phyloP scores from a whole-genome alignment of 257 asterid genomes.

The Gynochthodes officinalis region DNA sequence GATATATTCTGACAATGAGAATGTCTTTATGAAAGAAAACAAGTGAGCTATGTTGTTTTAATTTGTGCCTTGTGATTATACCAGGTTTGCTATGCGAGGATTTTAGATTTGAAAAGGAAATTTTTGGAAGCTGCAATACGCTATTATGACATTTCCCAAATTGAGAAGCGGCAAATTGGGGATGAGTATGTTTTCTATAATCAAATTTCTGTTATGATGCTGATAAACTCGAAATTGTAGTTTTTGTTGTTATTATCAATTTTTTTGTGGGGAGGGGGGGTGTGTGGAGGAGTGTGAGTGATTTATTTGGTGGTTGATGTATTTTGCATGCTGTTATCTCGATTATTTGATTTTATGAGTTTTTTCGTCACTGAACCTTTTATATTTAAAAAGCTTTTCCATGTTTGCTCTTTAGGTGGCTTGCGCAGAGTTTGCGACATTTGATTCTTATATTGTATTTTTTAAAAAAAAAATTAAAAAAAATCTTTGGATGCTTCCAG shows the following conservation, averaged over 20 bases:
- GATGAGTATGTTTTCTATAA: conserved; percentile 67
- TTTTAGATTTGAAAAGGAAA: conserved; percentile 92
- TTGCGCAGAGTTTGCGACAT: neutral
- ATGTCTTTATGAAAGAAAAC: conserved; percentile 2
- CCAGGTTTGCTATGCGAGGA: conserved; percentile 98
- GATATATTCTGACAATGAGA: conserved; percentile 5
- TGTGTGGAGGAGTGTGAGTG: no score
- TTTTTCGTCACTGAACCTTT: no score
- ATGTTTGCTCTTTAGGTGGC: neutral
- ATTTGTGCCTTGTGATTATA: conserved; percentile 11
- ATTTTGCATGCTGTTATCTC: no score
- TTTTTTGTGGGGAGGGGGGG: no score
- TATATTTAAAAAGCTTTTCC: no score
- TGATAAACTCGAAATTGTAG: neutral
- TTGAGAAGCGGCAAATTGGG: conserved; percentile 92
- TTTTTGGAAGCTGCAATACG: conserved; percentile 99
- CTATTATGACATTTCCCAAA: conserved; percentile 93
- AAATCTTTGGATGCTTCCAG: neutral
- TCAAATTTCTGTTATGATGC: neutral
- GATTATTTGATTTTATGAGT: no score
- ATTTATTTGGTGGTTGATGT: no score
- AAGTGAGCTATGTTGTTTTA: conserved; percentile 1
- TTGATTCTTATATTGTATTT: neutral
- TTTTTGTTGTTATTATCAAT: no score
- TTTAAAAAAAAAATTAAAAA: no score